phyloP scores from a whole-genome alignment of 257 asterid species.

The Lycium ferocissimum region DNA sequence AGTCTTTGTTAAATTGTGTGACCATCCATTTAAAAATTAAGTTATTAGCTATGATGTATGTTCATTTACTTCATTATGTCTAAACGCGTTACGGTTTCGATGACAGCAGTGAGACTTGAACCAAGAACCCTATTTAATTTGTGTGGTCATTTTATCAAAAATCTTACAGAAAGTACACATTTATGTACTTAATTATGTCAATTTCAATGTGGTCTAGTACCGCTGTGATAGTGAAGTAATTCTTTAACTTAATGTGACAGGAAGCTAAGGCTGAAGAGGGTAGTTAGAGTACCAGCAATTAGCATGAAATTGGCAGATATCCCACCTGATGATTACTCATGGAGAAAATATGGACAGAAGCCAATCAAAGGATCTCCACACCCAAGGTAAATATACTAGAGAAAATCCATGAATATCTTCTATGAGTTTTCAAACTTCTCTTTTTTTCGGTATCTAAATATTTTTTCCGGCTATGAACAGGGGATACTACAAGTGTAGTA shows the following conservation, averaged over 20 bases:
- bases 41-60: background rate
- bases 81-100: too few species aligned
- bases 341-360: constrained; percentile 98
- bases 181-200: background rate
- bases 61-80: background rate
- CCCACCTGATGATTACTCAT: constrained; percentile 95
- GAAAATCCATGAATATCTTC: background rate
- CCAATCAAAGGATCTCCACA: constrained; percentile 99
- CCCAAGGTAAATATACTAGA: constrained; percentile 67
- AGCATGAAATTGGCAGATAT: constrained; percentile 94
- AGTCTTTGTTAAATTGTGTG: too few species aligned
- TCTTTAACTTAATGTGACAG: constrained; percentile 36
- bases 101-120: too few species aligned
- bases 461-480: constrained; percentile 39
- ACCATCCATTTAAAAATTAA: too few species aligned
- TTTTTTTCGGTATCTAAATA: background rate
- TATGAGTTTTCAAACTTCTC: background rate
- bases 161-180: background rate
- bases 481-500: constrained; percentile 98
- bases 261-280: constrained; percentile 69
- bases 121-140: too few species aligned
- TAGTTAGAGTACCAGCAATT: constrained; percentile 82
- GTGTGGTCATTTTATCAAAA: too few species aligned
- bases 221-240: background rate
- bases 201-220: background rate